Conservation (phyloP, 2,329 filamentous ascomycete species). For the Penicillium freii region DNA sequence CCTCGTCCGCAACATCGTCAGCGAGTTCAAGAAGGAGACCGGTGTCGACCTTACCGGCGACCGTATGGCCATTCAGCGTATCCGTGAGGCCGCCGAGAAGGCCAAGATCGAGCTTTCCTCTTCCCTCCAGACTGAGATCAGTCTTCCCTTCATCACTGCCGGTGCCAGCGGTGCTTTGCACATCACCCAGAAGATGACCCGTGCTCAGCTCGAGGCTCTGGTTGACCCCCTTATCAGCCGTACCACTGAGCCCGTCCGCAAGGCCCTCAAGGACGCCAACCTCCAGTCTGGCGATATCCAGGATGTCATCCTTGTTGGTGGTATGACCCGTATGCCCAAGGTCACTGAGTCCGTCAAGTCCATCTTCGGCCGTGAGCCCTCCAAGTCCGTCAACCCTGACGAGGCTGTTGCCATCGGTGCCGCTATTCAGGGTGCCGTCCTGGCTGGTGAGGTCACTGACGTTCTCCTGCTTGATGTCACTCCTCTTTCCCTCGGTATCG, state of each 20-base stretch:
- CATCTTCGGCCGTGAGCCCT: constrained; percentile 93
- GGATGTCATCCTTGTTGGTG: constrained; percentile 96
- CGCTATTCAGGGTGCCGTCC: constrained; percentile 93
- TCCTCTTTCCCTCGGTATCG: constrained; percentile 93
- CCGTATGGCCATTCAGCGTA: constrained; percentile 98
- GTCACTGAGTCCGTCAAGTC: constrained; percentile 92
- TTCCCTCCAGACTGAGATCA: constrained; percentile 93
- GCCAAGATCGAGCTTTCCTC: constrained; percentile 99
- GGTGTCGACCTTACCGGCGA: constrained; percentile 85
- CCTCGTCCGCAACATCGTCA: constrained; percentile 87
- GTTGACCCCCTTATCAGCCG: constrained; percentile 83
- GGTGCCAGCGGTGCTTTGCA: constrained; percentile 95
- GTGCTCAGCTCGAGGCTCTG: constrained; percentile 88
- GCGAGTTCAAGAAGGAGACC: constrained; percentile 95
- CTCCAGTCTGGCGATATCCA: constrained; percentile 91
- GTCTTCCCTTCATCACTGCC: constrained; percentile 97
- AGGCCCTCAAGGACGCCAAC: constrained; percentile 93
- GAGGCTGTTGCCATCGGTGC: constrained; percentile 98
- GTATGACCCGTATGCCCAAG: constrained; percentile 99
- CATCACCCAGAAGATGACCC: constrained; percentile 93
- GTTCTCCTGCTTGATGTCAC: constrained; percentile 94
- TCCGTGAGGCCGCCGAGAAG: constrained; percentile 97
- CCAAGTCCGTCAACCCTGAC: constrained; percentile 98
- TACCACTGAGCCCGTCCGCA: constrained; percentile 89
- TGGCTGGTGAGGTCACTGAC: constrained; percentile 94